These are phyloP conservation scores for Pulveroboletus ravenelii DNA, from an alignment of 768 basidiomycete species.

Conservation along the genomic window DNA sequence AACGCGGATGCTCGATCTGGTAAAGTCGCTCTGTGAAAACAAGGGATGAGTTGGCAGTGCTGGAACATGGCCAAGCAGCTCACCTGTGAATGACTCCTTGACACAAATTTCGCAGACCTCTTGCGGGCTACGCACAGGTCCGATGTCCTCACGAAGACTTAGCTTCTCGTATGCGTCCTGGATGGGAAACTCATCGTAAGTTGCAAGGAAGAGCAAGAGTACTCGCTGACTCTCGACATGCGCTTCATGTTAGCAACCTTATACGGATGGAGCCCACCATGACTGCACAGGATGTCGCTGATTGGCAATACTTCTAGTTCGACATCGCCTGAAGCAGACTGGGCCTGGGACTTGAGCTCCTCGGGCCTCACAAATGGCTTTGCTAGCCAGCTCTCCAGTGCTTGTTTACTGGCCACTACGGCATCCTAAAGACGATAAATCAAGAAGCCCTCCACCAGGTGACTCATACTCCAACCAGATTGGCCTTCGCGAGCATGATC, in stretches of 20 bases:
- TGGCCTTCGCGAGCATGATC: conserved; percentile 3
- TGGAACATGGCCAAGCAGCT: conserved; percentile 2
- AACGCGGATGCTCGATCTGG: conserved; percentile 58
- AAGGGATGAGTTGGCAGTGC: not conserved
- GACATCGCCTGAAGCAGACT: conserved; percentile 12
- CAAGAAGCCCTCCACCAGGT: conserved; percentile 7
- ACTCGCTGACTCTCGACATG: conserved; percentile 45
- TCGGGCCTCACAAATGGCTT: conserved; percentile 28
- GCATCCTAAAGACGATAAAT: conserved; percentile 39
- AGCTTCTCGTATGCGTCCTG: conserved; percentile 27
- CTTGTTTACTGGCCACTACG: conserved; percentile 55
- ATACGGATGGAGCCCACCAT: conserved; percentile 56
- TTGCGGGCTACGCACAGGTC: conserved; percentile 41
- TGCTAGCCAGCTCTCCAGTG: conserved; percentile 58
- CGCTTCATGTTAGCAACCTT: conserved; percentile 65
- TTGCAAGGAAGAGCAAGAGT: not conserved
- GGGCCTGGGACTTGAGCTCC: conserved; percentile 17
- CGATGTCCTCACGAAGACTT: conserved; percentile 40
- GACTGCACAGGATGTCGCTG: conserved; percentile 55
- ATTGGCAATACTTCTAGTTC: conserved; percentile 28
- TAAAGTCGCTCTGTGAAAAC: conserved; percentile 58
- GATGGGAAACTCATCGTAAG: not conserved
- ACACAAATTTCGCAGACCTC: conserved; percentile 66
- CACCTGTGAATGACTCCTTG: conserved; percentile 52
- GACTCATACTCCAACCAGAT: conserved; percentile 5